Evolutionary conservation across 73 alveolate species (phyloP), one percentile per base, ranked within the genome.

Genomic region (Symbiodinium pilosum): DNA sequence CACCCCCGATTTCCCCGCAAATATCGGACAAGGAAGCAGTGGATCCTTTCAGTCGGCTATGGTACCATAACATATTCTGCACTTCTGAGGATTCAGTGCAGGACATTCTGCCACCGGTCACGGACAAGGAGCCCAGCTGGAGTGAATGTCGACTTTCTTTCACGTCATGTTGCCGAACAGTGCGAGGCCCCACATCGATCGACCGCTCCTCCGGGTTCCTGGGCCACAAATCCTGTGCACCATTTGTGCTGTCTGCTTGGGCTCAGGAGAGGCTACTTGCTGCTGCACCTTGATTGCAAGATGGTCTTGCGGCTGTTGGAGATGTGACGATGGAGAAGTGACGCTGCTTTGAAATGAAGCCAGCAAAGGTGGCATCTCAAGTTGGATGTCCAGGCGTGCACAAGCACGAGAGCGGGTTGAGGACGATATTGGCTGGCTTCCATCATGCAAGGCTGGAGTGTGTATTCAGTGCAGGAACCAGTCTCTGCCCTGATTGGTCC

Each of bases 21-120:
- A 28, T 36, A 28, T 3, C 28, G 77, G 32, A 64, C 38, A 64
- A 64, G 77, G 77, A 64, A n/a, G n/a, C 34, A 30, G 26, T 54
- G 71, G 71, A 54, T 21, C 71, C 71, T 54, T 54, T 54, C n/a
- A 3, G 30, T 7, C 26, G 32, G 4, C 26, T 54, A 30, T 5
- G 4, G 16, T 4, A 21, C 26, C 24, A 7, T 47, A 11, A 16
- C 24, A 7, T 47, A 47, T 47, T 47, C 16, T 47, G 64, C 16
- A 11, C 21, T 51, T 26, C 28, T 12, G 38, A 88, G 95, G 95
- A 88, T 42, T n/a, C 86, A 8, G 73, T 56, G 34, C 73, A 71
- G 7, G 95, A 88, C 28, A 88, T 88, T 42, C 87, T 88, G 43
- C 95, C 95, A 4, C 95, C 95, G 12, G 95, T 88, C 83, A 59